Evolutionary conservation across 2,329 filamentous ascomycete species (phyloP), one percentile per base, ranked within the genome.

Genomic region (Pseudonectria foliicola): DNA sequence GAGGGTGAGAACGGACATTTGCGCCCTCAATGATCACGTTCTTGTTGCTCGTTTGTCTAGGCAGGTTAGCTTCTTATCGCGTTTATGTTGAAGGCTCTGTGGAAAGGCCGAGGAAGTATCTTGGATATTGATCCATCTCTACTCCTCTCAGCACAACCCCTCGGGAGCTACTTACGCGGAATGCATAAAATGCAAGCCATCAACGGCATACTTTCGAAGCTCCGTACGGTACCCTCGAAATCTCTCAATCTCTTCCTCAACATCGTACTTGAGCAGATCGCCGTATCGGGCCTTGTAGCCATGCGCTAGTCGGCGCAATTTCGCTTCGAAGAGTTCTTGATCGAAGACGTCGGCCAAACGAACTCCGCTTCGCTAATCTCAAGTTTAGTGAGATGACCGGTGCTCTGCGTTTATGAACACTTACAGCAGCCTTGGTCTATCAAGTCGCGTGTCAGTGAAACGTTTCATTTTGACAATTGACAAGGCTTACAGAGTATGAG

Each of bases 21-120:
- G 78, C 77, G 32, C 80, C 81, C 60, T 86, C 81, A 6, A 85
- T 68, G 3, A 85, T 66, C 41, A 85, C 77, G 37, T 71, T 70
- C 25, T 65, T 66, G 24, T 76, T 71, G 33, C 63, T 62, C 34
- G 72, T 60, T 52, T 85, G 77, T n/a, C n/a, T n/a, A n/a, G n/a
- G n/a, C n/a, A n/a, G n/a, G n/a, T n/a, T n/a, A n/a, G n/a, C n/a
- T n/a, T n/a, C n/a, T n/a, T n/a, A n/a, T n/a, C n/a, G n/a, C n/a
- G n/a, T n/a, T n/a, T n/a, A n/a, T n/a, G n/a, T n/a, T n/a, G n/a
- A n/a, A n/a, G n/a, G n/a, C n/a, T n/a, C n/a, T n/a, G n/a, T n/a
- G n/a, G n/a, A n/a, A n/a, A n/a, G n/a, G n/a, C n/a, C n/a, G n/a
- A n/a, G n/a, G n/a, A n/a, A n/a, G n/a, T n/a, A n/a, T n/a, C n/a